A percentile compares a stretch with the other conserved stretches of the same genome.
Conservation (phyloP, 768 basidiomycete species). For the Amanita rubescens region DNA sequence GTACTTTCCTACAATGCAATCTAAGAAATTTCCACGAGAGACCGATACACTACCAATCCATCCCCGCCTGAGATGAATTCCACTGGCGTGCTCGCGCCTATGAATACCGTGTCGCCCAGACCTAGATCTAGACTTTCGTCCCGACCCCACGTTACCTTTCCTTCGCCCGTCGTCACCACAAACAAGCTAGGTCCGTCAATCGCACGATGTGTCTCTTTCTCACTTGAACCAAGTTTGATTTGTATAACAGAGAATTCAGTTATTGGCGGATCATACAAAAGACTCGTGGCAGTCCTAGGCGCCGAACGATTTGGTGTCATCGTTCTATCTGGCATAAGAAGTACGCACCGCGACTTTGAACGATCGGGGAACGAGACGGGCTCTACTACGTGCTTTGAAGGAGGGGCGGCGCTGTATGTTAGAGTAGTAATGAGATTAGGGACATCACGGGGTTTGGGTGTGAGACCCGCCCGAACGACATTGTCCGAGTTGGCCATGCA, state of each 20-base stretch:
- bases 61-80: constrained; percentile 30
- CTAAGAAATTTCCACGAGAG: constrained; percentile 45
- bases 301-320: not conserved
- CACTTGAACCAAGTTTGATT: constrained; percentile 37
- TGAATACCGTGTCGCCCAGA: constrained; percentile 73
- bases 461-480: constrained; percentile 96
- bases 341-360: not conserved
- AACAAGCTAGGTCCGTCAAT: constrained; percentile 81
- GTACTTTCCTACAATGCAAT: not conserved
- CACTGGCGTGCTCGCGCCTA: constrained; percentile 65
- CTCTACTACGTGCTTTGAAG: constrained; percentile 61
- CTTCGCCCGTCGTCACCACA: constrained; percentile 68
- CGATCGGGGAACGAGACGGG: constrained; percentile 40
- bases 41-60: constrained; percentile 54
- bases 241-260: constrained; percentile 88
- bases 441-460: constrained; percentile 93
- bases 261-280: constrained; percentile 86
- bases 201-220: constrained; percentile 46
- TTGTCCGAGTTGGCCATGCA: constrained; percentile 99
- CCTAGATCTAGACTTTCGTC: constrained; percentile 31
- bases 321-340: not conserved
- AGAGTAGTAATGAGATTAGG: constrained; percentile 82
- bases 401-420: constrained; percentile 72
- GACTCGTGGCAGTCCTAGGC: constrained; percentile 20
- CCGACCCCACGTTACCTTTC: constrained; percentile 44